Conservation (phyloP, 2,329 filamentous ascomycete species). For the Colletotrichum shisoi region DNA sequence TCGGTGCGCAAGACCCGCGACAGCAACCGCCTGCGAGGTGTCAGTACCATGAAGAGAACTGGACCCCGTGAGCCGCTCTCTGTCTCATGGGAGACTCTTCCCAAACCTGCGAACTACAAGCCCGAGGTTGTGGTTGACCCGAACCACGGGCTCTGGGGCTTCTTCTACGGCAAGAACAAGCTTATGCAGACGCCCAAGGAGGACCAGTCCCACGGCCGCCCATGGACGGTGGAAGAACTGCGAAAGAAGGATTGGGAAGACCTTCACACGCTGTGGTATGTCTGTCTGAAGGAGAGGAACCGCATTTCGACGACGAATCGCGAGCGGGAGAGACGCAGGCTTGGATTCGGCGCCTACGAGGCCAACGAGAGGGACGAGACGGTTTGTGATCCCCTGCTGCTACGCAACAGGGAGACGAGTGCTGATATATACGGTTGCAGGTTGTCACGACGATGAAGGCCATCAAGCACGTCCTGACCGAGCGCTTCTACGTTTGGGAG, state of each 20-base stretch:
- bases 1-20: conserved; percentile 68
- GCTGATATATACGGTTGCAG: conserved; percentile 54
- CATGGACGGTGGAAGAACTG: conserved; percentile 86
- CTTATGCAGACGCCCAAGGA: conserved; percentile 77
- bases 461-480: conserved; percentile 86
- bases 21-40: conserved; percentile 79
- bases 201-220: conserved; percentile 75
- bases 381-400: conserved; percentile 61
- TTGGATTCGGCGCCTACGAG: conserved; percentile 79
- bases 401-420: background rate
- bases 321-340: conserved; percentile 72
- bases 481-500: conserved; percentile 88
- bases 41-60: conserved; percentile 80
- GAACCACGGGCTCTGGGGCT: conserved; percentile 89
- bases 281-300: conserved; percentile 90
- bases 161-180: conserved; percentile 78
- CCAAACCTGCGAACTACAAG: conserved; percentile 72
- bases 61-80: conserved; percentile 78
- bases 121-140: conserved; percentile 68
- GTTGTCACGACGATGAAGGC: conserved; percentile 78
- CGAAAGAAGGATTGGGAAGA: conserved; percentile 92
- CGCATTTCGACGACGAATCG: conserved; percentile 78
- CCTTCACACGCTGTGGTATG: conserved; percentile 91
- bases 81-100: conserved; percentile 75
- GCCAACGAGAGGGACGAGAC: conserved; percentile 66